These are phyloP conservation scores for Trypanosoma boissoni DNA, from an alignment of 208 protist species.

Conservation along the genomic window DNA sequence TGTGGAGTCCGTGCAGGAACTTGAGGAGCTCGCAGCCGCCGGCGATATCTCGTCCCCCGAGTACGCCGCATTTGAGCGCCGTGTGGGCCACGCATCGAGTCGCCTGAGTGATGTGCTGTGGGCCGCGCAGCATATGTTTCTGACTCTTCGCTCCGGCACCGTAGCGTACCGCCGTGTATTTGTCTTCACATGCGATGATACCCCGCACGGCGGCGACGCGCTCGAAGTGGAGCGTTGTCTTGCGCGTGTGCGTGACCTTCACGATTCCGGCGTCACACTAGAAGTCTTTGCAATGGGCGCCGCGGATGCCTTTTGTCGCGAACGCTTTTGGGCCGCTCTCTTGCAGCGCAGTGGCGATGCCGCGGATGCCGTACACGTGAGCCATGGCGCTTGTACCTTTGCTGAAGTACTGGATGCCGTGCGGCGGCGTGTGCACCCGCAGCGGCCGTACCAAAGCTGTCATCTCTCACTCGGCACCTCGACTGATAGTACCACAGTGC, in stretches of 20 bases:
- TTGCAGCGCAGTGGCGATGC: background rate
- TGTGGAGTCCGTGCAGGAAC: slow-evolving; percentile 37
- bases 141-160: slow-evolving; percentile 13
- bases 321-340: background rate
- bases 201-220: slow-evolving; percentile 45
- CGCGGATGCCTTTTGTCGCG: no score
- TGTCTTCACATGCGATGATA: slow-evolving; percentile 82
- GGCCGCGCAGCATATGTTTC: slow-evolving; percentile 69
- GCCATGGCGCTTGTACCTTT: slow-evolving; percentile 7
- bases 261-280: slow-evolving; percentile 43
- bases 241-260: slow-evolving; percentile 38
- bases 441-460: slow-evolving; percentile 41
- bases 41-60: slow-evolving; percentile 26
- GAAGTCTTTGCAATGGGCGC: slow-evolving; percentile 72
- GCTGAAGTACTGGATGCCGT: slow-evolving; percentile 38
- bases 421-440: slow-evolving; percentile 37
- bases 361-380: slow-evolving; percentile 19
- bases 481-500: slow-evolving; percentile 30
- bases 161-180: slow-evolving; percentile 66
- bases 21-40: slow-evolving; percentile 54
- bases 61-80: slow-evolving; percentile 25
- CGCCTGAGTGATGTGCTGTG: slow-evolving; percentile 62
- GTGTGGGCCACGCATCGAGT: slow-evolving; percentile 20
- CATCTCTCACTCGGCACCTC: slow-evolving; percentile 40
- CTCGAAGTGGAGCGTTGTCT: slow-evolving; percentile 38